Base-by-base conservation (phyloP, 2,329 filamentous ascomycete species). In the Thermoascus crustaceus region DNA sequence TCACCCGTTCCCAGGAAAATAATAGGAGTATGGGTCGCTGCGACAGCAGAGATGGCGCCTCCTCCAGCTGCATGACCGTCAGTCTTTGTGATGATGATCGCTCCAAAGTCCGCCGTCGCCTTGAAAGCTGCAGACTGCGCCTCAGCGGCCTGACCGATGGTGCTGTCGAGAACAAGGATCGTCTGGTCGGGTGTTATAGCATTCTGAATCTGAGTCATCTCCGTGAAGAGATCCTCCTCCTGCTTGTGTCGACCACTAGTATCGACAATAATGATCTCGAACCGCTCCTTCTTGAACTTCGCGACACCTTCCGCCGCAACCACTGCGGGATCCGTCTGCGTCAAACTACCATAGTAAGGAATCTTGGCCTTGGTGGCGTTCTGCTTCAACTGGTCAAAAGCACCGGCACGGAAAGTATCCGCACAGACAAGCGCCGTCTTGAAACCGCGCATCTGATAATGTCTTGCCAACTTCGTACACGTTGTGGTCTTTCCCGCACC, bases 291-390 rank as follows among this genome's bases (percentile, higher is more conserved):
- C 69, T 94, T 95, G 72, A 98, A 98, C 65, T 96, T 93, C 30
- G 94, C 87, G 20, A 98, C 91, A 66, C 91, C 91, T 49, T 95
- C 88, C n/a, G 79, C 76, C 0, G 91, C 89, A 11, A 98, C 91
- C 4, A 87, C 80, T 0, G 89, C 87, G 0, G 91, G 91, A 55
- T 98, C 91, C 5, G 88, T 95, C 67, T 98, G 87, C 2, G 89
- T 98, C 45, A 98, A 71, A 38, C 85, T 94, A 52, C 91, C 91
- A 60, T 93, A 98, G 73, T 98, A 98, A 7, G 91, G 91, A 34
- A 98, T 96, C 69, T 96, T 96, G 33, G 91, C 91, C 63, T 96
- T 98, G 21, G 87, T 96, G 1, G 91, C 91, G 60, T 98, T 98
- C 67, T 98, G 91, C 68, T 96, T 96, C 60, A 98, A 64, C 68